Evolutionary conservation across 352 stramenopile species (phyloP), one percentile per base, ranked within the genome.

Genomic region (Globisporangium acanthophoron): DNA sequence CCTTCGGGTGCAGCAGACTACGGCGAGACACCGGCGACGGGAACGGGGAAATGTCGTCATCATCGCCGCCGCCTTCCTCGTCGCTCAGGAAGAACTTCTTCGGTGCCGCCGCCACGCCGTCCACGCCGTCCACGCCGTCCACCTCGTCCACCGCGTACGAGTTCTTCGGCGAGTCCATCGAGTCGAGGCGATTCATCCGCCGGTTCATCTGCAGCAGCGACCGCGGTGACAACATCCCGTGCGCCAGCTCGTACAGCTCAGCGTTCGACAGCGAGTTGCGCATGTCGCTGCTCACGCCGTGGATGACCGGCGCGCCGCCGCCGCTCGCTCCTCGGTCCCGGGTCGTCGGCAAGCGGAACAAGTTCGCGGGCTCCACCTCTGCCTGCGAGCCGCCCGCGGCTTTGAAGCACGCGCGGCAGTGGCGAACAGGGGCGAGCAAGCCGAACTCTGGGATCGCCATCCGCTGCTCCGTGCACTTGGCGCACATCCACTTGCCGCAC

Each of bases 401-500:
- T 54, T 87, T 71, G 61, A 92, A 95, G 67, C 85, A 95, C 27
- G 56, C 57, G 54, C 73, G 75, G 58, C 85, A 95, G 66, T 95
- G 85, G 50, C 85, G 82, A 20, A 95, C 85, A 1, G 85, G 78
- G 11, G 85, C 73, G 47, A 92, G 67, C 45, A 95, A 64, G 5
- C 81, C 85, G 31, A 92, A 71, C 56, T 95, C 83, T 0, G 85
- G 85, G 58, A 95, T 95, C 45, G 76, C 78, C 65, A 90, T 80
- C 39, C 81, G 81, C 59, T 91, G 78, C 41, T 79, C 74, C 21
- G 85, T 87, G 64, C 85, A 93, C 64, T 95, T 95, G 44, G 62
- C 69, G 51, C 85, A 95, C 62, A 95, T 89, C 76, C 83, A 91
- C 51, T 91, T 90, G 13, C 76, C 85, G 55, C 85, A 95, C 27